These are phyloP conservation scores for Leishmania turanica DNA, from an alignment of 208 protist species.

Conservation along the genomic window DNA sequence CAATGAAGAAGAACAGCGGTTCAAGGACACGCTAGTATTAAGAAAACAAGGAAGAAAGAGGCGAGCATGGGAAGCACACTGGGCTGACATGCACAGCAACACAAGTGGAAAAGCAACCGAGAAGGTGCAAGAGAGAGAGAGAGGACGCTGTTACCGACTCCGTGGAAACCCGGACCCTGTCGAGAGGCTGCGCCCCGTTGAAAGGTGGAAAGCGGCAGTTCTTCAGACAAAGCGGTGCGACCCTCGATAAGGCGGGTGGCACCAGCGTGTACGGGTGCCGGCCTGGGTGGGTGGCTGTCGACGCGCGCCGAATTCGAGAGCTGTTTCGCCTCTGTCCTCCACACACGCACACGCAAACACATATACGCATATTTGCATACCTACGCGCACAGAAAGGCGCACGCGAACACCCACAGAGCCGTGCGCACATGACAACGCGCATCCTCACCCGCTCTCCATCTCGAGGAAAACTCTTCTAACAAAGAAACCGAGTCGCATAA, in stretches of 20 bases:
- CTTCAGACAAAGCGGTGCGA: background rate
- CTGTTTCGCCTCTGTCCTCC: background rate
- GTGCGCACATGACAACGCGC: background rate
- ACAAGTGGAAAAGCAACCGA: too few species aligned
- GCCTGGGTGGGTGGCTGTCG: background rate
- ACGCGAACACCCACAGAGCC: background rate
- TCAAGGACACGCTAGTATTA: background rate
- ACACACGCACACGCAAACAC: background rate
- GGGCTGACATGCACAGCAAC: background rate
- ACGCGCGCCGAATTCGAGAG: background rate
- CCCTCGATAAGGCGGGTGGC: background rate
- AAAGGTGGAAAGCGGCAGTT: background rate
- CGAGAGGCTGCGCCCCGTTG: background rate
- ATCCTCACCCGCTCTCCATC: background rate
- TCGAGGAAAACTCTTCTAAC: background rate
- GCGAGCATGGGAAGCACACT: background rate
- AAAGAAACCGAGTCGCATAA: background rate
- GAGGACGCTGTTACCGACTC: background rate
- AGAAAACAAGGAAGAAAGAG: constrained; percentile 7
- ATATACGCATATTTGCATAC: background rate
- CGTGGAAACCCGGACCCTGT: background rate
- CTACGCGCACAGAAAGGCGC: background rate
- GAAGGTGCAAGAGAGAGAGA: background rate
- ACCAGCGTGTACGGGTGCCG: background rate
- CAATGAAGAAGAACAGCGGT: background rate